These are phyloP conservation scores for Ascochyta pisi DNA, from an alignment of 2,329 filamentous ascomycete species.

Conservation along the genomic window DNA sequence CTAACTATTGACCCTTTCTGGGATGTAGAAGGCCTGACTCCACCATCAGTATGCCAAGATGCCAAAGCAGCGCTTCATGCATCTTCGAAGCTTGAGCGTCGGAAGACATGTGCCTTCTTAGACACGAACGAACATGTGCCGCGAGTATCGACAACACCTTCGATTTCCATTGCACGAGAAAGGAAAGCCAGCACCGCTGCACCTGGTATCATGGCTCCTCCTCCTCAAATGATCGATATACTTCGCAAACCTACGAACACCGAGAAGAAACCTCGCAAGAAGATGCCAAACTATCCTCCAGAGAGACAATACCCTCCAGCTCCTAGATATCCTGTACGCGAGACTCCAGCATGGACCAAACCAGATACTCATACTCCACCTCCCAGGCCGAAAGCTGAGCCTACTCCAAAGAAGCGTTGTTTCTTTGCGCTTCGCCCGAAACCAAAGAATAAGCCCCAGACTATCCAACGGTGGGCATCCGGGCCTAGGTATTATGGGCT, in stretches of 20 bases:
- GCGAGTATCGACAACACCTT: background rate
- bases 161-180: conserved; percentile 2
- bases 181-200: conserved; percentile 23
- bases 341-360: conserved; percentile 32
- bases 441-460: background rate
- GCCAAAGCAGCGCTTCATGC: background rate
- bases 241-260: conserved; percentile 3
- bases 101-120: background rate
- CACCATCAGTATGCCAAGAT: background rate
- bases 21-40: too few relatives aligned
- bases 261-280: conserved; percentile 17
- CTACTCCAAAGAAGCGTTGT: conserved; percentile 12
- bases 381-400: conserved; percentile 12
- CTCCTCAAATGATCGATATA: conserved; percentile 6
- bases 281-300: conserved; percentile 18
- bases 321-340: conserved; percentile 32
- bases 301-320: conserved; percentile 32
- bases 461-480: background rate
- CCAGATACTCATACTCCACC: conserved; percentile 26
- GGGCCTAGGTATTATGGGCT: background rate
- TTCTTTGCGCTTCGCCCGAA: background rate
- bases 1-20: too few relatives aligned
- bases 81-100: background rate
- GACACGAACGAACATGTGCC: conserved; percentile 9
- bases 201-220: conserved; percentile 23